These are phyloP conservation scores for Phaffomyces thermotolerans DNA, from an alignment of 805 yeast genomes.

Conservation along the genomic window DNA sequence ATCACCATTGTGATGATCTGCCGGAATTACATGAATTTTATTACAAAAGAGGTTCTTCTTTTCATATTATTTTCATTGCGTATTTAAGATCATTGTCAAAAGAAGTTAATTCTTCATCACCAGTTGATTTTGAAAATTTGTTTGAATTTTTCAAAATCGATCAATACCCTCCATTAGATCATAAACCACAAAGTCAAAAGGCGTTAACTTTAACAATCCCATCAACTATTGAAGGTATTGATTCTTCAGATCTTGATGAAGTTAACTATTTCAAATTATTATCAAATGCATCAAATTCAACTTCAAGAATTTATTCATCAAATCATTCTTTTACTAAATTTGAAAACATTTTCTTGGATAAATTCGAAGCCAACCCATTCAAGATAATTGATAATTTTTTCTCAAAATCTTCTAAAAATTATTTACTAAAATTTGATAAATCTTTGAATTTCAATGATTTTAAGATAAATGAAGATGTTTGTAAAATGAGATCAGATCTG, in stretches of 20 bases:
- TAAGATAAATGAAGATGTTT: conserved; percentile 20
- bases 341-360: conserved; percentile 34
- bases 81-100: conserved; percentile 27
- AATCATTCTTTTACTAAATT: conserved; percentile 31
- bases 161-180: conserved; percentile 28
- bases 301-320: conserved; percentile 26
- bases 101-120: conserved; percentile 18
- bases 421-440: conserved; percentile 27
- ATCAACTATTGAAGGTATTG: neutral
- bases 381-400: conserved; percentile 28
- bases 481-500: conserved; percentile 19
- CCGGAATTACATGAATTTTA: conserved; percentile 27
- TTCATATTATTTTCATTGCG: conserved; percentile 27
- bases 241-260: conserved; percentile 14
- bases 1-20: conserved; percentile 21
- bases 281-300: conserved; percentile 30
- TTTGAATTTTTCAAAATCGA: conserved; percentile 27
- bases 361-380: conserved; percentile 33
- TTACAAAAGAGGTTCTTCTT: conserved; percentile 27
- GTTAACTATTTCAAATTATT: conserved; percentile 27
- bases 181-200: conserved; percentile 27
- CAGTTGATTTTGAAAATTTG: conserved; percentile 24
- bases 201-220: conserved; percentile 31
- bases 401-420: conserved; percentile 30
- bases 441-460: conserved; percentile 24